Evolutionary conservation across 768 basidiomycete species (phyloP).

Genomic region (Porpolomopsis calyptriformis): DNA sequence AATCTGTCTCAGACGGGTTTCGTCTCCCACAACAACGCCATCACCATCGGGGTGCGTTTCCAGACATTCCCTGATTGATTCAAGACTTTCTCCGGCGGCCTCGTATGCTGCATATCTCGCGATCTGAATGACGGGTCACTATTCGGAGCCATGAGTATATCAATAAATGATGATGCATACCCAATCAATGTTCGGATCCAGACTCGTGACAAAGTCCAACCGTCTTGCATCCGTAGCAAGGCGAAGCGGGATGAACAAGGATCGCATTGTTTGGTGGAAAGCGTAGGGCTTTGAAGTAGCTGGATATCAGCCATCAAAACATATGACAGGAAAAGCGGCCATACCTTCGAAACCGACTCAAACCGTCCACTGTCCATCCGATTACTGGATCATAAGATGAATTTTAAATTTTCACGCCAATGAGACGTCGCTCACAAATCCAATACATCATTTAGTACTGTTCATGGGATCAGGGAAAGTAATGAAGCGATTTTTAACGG

Average conservation of each 20-base stretch:
- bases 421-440: conserved; percentile 47
- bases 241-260: conserved; percentile 58
- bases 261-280: conserved; percentile 70
- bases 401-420: conserved; percentile 1
- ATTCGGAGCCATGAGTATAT: neutral
- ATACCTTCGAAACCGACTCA: conserved; percentile 49
- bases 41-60: conserved; percentile 36
- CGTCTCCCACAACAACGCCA: conserved; percentile 74
- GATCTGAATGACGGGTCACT: conserved; percentile 25
- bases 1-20: conserved; percentile 70
- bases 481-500: conserved; percentile 5
- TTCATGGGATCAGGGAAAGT: conserved; percentile 4
- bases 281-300: conserved; percentile 43
- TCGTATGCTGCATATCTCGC: conserved; percentile 51
- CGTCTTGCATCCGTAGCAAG: conserved; percentile 58
- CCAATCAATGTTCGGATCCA: conserved; percentile 59
- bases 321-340: conserved; percentile 6
- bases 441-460: conserved; percentile 70
- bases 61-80: conserved; percentile 31
- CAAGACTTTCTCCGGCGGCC: conserved; percentile 42
- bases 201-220: conserved; percentile 53
- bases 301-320: neutral
- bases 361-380: conserved; percentile 84
- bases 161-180: conserved; percentile 22
- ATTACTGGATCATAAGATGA: conserved; percentile 35